Conservation (phyloP, 75 land plant species). For the Isoetes taiwanensis region DNA sequence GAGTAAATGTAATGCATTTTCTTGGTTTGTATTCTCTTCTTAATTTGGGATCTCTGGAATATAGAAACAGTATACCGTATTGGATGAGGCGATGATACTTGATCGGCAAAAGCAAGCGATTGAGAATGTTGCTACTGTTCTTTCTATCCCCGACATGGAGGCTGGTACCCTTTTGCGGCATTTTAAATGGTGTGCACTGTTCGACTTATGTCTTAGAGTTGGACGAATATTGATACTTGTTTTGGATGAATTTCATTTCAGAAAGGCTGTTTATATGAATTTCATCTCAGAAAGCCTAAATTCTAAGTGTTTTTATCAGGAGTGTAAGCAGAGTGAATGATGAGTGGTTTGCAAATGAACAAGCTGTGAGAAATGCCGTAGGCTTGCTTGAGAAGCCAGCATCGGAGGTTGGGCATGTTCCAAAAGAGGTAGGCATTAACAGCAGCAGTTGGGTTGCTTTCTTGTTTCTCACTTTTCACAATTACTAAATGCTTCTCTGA, state of each 20-base stretch:
- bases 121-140: slow-evolving; percentile 33
- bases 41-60: slow-evolving; percentile 17
- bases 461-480: no score
- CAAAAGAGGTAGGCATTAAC: neutral
- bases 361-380: slow-evolving; percentile 45
- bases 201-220: neutral
- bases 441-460: no score
- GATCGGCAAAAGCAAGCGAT: slow-evolving; percentile 54
- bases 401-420: slow-evolving; percentile 9
- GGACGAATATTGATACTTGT: neutral
- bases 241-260: neutral
- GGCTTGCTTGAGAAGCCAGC: slow-evolving; percentile 42
- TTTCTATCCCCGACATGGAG: slow-evolving; percentile 37
- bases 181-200: slow-evolving; percentile 46
- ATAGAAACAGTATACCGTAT: slow-evolving; percentile 44
- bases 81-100: slow-evolving; percentile 48
- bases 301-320: slow-evolving; percentile 24
- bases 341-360: slow-evolving; percentile 83
- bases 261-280: neutral
- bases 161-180: slow-evolving; percentile 55
- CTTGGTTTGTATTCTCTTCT: neutral
- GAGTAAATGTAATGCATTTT: no score
- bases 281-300: neutral
- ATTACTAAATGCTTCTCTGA: no score
- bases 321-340: slow-evolving; percentile 68